These are phyloP conservation scores for Talaromyces borbonicus DNA, from an alignment of 495 filamentous ascomycete species.

Conservation along the genomic window DNA sequence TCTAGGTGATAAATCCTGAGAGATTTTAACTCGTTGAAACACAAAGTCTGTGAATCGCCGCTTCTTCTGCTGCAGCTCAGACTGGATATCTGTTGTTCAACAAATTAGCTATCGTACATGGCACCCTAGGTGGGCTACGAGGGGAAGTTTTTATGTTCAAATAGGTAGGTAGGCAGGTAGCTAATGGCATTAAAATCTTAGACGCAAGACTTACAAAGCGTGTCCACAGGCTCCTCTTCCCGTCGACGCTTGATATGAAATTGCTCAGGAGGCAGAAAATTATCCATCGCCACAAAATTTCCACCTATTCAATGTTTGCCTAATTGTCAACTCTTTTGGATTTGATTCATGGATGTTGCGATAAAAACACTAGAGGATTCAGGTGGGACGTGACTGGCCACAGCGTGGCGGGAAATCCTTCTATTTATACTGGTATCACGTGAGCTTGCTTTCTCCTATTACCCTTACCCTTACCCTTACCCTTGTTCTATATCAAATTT, in stretches of 20 bases:
- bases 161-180: conserved; percentile 8
- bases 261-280: conserved; percentile 38
- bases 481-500: no score
- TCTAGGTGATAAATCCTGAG: conserved; percentile 9
- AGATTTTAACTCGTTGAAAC: conserved; percentile 32
- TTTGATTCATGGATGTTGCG: no score
- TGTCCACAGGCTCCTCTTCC: conserved; percentile 46
- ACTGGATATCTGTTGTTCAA: conserved; percentile 36
- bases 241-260: conserved; percentile 48
- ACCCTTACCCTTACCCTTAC: no score
- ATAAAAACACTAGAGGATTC: not conserved
- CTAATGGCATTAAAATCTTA: no score
- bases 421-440: no score
- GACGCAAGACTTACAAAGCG: conserved; percentile 43
- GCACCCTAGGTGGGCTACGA: not conserved
- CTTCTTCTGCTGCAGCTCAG: conserved; percentile 35
- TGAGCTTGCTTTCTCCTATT: no score
- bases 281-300: no score
- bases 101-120: not conserved
- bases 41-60: conserved; percentile 41
- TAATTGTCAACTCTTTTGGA: no score
- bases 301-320: no score
- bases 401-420: no score
- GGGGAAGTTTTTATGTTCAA: conserved; percentile 10
- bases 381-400: no score